Percentiles rank a stretch among this genome's conserved stretches.
Conservation (phyloP, 2,329 filamentous ascomycete genomes). For the Botrytis byssoidea region DNA sequence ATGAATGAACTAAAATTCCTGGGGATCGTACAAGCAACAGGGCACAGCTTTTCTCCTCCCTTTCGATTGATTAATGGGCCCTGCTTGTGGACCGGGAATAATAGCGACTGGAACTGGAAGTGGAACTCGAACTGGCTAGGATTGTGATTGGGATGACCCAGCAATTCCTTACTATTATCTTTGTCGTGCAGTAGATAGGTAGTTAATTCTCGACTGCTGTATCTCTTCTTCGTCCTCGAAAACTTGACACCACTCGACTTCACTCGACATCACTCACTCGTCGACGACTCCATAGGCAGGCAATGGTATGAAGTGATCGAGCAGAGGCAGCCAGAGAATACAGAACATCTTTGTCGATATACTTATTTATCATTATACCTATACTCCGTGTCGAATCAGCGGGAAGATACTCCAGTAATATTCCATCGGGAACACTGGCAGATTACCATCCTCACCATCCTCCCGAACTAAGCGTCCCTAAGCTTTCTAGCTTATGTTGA, state of each 20-base stretch:
- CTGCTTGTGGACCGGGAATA: constrained; percentile 1
- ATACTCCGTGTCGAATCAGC: background rate
- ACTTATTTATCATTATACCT: background rate
- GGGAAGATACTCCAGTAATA: background rate
- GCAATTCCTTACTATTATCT: constrained; percentile 5
- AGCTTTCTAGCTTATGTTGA: background rate
- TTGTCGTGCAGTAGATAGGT: constrained; percentile 1
- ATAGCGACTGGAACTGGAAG: background rate
- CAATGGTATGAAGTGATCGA: background rate
- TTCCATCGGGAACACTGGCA: constrained; percentile 8
- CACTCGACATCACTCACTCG: constrained; percentile 1
- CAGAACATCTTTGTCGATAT: background rate
- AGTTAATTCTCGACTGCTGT: background rate
- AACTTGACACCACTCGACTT: constrained; percentile 1
- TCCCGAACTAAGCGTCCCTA: background rate
- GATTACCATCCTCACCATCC: constrained; percentile 9
- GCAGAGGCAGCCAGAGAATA: background rate
- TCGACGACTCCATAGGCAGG: background rate
- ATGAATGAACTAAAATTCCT: constrained; percentile 8
- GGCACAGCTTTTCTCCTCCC: constrained; percentile 17
- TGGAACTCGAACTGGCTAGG: background rate
- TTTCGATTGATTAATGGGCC: constrained; percentile 8
- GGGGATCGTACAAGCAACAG: constrained; percentile 14
- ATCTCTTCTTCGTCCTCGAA: constrained; percentile 9
- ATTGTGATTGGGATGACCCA: background rate